Conservation (phyloP, 2,329 filamentous ascomycete genomes). For the Sporothrix variecibatus region DNA sequence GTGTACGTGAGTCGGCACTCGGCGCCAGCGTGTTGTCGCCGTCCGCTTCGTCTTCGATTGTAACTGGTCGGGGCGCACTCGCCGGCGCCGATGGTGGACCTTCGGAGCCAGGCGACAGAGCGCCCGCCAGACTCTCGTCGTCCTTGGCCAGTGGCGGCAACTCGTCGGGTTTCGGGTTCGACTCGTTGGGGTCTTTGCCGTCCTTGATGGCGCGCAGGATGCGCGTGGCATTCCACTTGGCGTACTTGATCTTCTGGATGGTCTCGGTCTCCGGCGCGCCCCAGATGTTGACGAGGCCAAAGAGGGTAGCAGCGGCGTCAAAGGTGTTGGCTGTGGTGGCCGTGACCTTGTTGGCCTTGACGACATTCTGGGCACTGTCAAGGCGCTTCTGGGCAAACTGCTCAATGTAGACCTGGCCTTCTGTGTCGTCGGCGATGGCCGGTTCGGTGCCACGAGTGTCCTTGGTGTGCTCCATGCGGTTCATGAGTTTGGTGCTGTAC, state of each 20-base stretch:
- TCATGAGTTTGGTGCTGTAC: conserved; percentile 85
- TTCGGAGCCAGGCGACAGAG: conserved; percentile 45
- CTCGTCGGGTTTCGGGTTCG: conserved; percentile 72
- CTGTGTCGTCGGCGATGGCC: conserved; percentile 79
- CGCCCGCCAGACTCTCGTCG: conserved; percentile 51
- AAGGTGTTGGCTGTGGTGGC: conserved; percentile 92
- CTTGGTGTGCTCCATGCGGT: conserved; percentile 85
- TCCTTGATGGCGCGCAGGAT: conserved; percentile 91
- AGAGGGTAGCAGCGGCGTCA: conserved; percentile 86
- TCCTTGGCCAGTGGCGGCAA: conserved; percentile 52
- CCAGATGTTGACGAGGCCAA: conserved; percentile 87
- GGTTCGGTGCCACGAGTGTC: conserved; percentile 73
- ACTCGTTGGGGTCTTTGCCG: conserved; percentile 86
- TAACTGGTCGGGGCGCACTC: conserved; percentile 43
- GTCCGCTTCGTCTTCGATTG: conserved; percentile 57
- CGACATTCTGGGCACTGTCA: conserved; percentile 75
- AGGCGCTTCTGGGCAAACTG: conserved; percentile 92
- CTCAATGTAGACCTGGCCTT: conserved; percentile 88
- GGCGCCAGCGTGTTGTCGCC: conserved; percentile 36
- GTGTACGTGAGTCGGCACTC: neutral
- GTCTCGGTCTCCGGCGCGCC: conserved; percentile 72
- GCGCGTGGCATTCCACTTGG: conserved; percentile 90
- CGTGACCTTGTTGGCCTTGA: conserved; percentile 81
- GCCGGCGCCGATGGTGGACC: conserved; percentile 12
- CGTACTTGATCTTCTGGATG: conserved; percentile 87